Base-by-base conservation (phyloP, 2,329 filamentous ascomycete genomes). In the Fusarium albidum region DNA sequence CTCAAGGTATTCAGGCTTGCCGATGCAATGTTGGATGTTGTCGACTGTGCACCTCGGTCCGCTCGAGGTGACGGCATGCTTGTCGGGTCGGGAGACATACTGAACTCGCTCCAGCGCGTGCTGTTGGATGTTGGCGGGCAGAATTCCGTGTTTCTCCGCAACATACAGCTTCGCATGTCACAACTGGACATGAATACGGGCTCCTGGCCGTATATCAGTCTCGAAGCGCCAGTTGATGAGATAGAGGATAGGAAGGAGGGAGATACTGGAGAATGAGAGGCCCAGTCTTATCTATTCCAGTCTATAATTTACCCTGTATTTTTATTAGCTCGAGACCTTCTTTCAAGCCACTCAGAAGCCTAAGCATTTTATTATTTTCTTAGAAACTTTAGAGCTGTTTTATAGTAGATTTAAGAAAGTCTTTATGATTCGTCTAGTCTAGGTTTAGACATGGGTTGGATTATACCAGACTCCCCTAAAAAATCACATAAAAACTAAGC, bases 231-330 rank as follows among this genome's bases (percentile, higher is more conserved):
- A 15, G 31, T n/a, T 3, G 15, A 42, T 6, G 12, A 33, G 3
- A 13, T 41, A 9, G 44, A 61, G 5, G 53, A 41, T 32, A 15
- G 25, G 13, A 42, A 31, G 32, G 13, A 37, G 3, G 6, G 15
- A 78, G 67, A 54, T 84, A 82, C 57, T 84, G 79, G 0, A 83
- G 67, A 1, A 83, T 64, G 3, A 82, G 63, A n/a, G n/a, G n/a
- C n/a, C n/a, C n/a, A n/a, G n/a, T n/a, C n/a, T n/a, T n/a, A n/a
- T n/a, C n/a, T n/a, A n/a, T n/a, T n/a, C n/a, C n/a, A n/a, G n/a
- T n/a, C n/a, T n/a, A n/a, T n/a, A n/a, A n/a, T n/a, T n/a, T n/a
- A n/a, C n/a, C n/a, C n/a, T n/a, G n/a, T n/a, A n/a, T n/a, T n/a
- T n/a, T n/a, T n/a, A n/a, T n/a, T n/a, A n/a, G n/a, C n/a, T n/a